Evolutionary conservation across 2,329 filamentous ascomycete genomes (phyloP).

Genomic region (Fusarium hainanense): DNA sequence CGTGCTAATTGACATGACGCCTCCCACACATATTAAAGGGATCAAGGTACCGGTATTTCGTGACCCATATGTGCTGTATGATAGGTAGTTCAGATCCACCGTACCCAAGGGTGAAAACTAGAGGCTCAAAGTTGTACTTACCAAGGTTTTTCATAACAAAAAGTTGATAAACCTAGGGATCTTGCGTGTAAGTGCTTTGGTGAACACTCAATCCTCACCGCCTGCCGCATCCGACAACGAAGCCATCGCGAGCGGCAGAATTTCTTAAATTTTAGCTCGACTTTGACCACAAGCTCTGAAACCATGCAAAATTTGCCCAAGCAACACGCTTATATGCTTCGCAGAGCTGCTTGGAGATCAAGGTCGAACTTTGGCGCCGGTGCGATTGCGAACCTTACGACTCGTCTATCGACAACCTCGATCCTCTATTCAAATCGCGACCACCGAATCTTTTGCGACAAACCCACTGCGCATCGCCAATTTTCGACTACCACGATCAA

Average conservation of each 20-base stretch:
- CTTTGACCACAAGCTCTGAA: constrained; percentile 10
- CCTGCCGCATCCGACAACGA: background rate
- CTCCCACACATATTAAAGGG: background rate
- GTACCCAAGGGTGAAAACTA: too few relatives aligned
- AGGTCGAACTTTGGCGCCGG: constrained; percentile 34
- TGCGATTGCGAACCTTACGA: constrained; percentile 11
- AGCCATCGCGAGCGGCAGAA: constrained; percentile 17
- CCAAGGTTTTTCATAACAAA: background rate
- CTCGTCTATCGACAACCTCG: background rate
- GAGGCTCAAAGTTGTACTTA: background rate
- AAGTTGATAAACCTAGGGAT: background rate
- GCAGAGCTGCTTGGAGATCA: constrained; percentile 16
- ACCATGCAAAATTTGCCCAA: constrained; percentile 29
- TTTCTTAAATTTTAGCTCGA: constrained; percentile 31
- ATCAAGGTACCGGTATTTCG: background rate
- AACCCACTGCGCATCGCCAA: constrained; percentile 10
- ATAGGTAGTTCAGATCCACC: too few relatives aligned
- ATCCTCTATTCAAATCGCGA: background rate
- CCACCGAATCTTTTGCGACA: constrained; percentile 5
- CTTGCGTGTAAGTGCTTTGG: background rate
- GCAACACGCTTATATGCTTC: constrained; percentile 39
- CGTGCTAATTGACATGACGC: background rate
- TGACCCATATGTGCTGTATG: background rate
- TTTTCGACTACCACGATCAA: constrained; percentile 37
- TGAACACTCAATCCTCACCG: constrained; percentile 1